phyloP scores from a whole-genome alignment of 2,329 filamentous ascomycete genomes.

The Penicillium hesseltinei region DNA sequence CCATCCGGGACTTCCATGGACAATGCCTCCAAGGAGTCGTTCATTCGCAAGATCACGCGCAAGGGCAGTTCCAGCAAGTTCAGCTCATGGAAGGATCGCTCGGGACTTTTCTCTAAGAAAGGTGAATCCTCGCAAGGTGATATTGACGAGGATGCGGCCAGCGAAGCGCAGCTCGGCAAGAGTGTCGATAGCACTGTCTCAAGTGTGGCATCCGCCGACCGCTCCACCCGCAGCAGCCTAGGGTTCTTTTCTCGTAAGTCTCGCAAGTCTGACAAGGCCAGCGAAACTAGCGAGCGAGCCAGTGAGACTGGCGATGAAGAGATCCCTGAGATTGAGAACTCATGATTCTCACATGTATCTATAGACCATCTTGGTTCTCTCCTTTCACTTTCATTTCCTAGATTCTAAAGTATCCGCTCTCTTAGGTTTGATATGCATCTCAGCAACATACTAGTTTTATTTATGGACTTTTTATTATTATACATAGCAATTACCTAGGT shows the following conservation, averaged over 20 bases:
- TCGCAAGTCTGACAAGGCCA: slow-evolving; percentile 44
- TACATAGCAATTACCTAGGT: neutral
- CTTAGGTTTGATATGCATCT: slow-evolving; percentile 13
- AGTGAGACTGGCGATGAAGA: slow-evolving; percentile 47
- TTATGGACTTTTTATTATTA: neutral
- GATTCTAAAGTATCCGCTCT: slow-evolving; percentile 11
- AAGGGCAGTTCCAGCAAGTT: slow-evolving; percentile 53
- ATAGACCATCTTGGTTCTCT: slow-evolving; percentile 2
- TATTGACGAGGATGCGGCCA: slow-evolving; percentile 44
- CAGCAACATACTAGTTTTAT: slow-evolving; percentile 2
- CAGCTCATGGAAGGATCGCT: slow-evolving; percentile 52
- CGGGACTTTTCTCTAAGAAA: slow-evolving; percentile 48
- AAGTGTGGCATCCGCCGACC: slow-evolving; percentile 44
- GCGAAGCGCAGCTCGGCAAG: slow-evolving; percentile 43
- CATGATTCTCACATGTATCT: slow-evolving; percentile 6
- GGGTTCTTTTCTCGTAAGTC: slow-evolving; percentile 51
- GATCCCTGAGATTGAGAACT: slow-evolving; percentile 30
- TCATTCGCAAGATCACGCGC: slow-evolving; percentile 53
- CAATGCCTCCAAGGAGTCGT: slow-evolving; percentile 47
- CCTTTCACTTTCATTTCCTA: slow-evolving; percentile 14
- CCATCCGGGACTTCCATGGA: slow-evolving; percentile 45
- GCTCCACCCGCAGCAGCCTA: slow-evolving; percentile 44
- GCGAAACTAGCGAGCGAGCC: slow-evolving; percentile 45
- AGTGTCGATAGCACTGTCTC: slow-evolving; percentile 44
- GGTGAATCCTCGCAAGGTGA: slow-evolving; percentile 45